phyloP scores from a whole-genome alignment of 1,139 yeast genomes.

The Hemisphaericaspora xylofermentans region DNA sequence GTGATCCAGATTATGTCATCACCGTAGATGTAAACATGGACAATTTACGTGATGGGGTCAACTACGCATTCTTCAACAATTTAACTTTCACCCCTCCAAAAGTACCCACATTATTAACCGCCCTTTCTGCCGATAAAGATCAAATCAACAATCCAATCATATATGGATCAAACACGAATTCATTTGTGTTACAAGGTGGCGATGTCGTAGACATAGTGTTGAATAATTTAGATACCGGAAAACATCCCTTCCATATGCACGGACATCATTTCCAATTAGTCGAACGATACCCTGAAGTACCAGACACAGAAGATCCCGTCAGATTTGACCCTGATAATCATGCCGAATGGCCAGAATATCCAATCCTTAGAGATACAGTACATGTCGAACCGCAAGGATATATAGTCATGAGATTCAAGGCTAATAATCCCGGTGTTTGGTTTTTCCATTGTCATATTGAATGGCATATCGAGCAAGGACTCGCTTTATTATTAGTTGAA shows the following conservation, averaged over 20 bases:
- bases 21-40: slow-evolving; percentile 63
- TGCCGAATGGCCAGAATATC: slow-evolving; percentile 57
- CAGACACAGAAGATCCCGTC: slow-evolving; percentile 47
- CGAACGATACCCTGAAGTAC: slow-evolving; percentile 53
- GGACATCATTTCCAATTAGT: slow-evolving; percentile 82
- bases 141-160: slow-evolving; percentile 49
- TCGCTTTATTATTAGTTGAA: slow-evolving; percentile 70
- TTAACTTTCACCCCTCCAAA: slow-evolving; percentile 61
- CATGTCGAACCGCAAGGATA: slow-evolving; percentile 65
- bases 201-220: slow-evolving; percentile 71
- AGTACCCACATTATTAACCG: slow-evolving; percentile 65
- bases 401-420: slow-evolving; percentile 63
- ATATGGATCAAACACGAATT: slow-evolving; percentile 68
- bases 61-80: slow-evolving; percentile 75
- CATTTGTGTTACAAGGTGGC: slow-evolving; percentile 58
- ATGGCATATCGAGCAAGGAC: slow-evolving; percentile 91
- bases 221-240: slow-evolving; percentile 77
- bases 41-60: slow-evolving; percentile 68
- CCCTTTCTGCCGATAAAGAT: slow-evolving; percentile 47
- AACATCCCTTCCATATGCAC: slow-evolving; percentile 92
- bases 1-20: slow-evolving; percentile 61
- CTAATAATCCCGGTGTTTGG: slow-evolving; percentile 91
- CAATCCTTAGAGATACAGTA: slow-evolving; percentile 66
- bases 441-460: slow-evolving; percentile 93
- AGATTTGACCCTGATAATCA: slow-evolving; percentile 50